Evolutionary conservation across 768 basidiomycete species (phyloP).

Genomic region (Suillus subaureus): DNA sequence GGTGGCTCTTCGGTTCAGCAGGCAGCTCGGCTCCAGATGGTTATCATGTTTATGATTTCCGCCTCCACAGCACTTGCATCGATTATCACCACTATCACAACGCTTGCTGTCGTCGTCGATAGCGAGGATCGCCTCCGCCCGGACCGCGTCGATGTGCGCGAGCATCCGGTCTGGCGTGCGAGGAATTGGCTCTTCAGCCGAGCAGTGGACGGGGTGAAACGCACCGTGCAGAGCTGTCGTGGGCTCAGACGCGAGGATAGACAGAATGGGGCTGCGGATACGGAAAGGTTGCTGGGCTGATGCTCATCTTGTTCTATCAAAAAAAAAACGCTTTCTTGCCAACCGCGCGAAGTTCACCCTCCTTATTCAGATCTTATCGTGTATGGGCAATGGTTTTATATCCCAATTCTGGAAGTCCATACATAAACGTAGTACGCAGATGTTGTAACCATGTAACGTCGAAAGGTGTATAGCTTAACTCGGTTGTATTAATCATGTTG

Average conservation of each 20-base stretch:
- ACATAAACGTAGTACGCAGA: not conserved
- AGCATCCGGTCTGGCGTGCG: constrained; percentile 37
- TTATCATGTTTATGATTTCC: constrained; percentile 94
- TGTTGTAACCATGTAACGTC: not conserved
- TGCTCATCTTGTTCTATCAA: not conserved
- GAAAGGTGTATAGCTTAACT: not conserved
- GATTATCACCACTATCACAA: constrained; percentile 61
- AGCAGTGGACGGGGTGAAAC: constrained; percentile 18
- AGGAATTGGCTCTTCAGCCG: constrained; percentile 32
- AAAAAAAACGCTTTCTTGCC: not conserved
- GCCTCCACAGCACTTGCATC: constrained; percentile 74
- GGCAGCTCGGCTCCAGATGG: constrained; percentile 86
- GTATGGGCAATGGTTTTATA: not conserved
- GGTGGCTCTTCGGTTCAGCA: constrained; percentile 85
- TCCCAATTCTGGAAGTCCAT: not conserved
- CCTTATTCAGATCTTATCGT: not conserved
- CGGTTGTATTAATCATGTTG: not conserved
- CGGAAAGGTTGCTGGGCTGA: constrained; percentile 22
- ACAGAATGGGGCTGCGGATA: not conserved
- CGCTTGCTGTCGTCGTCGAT: constrained; percentile 69
- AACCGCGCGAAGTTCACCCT: not conserved
- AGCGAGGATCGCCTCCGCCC: constrained; percentile 60
- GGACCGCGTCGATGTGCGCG: constrained; percentile 55
- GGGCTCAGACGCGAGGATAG: constrained; percentile 8
- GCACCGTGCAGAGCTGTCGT: constrained; percentile 10